Evolutionary conservation across 2,329 filamentous ascomycete species (phyloP).

Genomic region (Cadophora malorum): DNA sequence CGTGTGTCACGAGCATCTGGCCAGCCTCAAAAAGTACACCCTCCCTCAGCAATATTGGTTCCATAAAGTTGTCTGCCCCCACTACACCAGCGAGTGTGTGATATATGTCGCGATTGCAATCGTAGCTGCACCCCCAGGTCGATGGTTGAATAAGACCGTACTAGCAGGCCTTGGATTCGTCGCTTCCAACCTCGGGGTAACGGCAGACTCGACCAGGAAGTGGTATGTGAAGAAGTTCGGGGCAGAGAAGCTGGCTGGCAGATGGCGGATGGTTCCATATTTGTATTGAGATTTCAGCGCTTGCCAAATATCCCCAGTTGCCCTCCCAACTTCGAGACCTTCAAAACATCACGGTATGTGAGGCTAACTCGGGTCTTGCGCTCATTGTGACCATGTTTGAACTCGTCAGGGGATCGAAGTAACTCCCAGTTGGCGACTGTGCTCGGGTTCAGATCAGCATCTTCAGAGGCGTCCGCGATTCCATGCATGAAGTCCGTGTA

Average conservation of each 20-base stretch:
- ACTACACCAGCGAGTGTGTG: slow-evolving; percentile 88
- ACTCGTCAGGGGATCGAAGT: slow-evolving; percentile 57
- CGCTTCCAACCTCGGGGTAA: slow-evolving; percentile 78
- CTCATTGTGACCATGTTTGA: slow-evolving; percentile 59
- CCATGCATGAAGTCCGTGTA: slow-evolving; percentile 79
- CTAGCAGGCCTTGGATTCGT: slow-evolving; percentile 76
- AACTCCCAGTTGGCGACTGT: slow-evolving; percentile 77
- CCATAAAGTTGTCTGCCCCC: slow-evolving; percentile 76
- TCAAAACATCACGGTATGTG: slow-evolving; percentile 86
- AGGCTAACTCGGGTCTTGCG: slow-evolving; percentile 72
- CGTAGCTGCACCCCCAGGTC: slow-evolving; percentile 71
- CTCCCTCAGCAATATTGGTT: slow-evolving; percentile 79
- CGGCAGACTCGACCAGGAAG: slow-evolving; percentile 75
- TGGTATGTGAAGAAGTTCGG: slow-evolving; percentile 67
- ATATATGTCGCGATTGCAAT: slow-evolving; percentile 83
- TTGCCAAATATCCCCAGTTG: slow-evolving; percentile 63
- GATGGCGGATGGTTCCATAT: slow-evolving; percentile 79
- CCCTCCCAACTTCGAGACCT: slow-evolving; percentile 75
- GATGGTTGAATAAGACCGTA: slow-evolving; percentile 74
- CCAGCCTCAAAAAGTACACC: slow-evolving; percentile 79
- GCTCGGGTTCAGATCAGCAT: slow-evolving; percentile 65
- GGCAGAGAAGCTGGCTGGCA: slow-evolving; percentile 55
- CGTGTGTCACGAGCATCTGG: slow-evolving; percentile 73
- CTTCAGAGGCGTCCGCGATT: slow-evolving; percentile 70
- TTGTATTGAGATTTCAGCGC: slow-evolving; percentile 55